Evolutionary conservation across 257 asterid species (phyloP).

Genomic region (Primulina eburnea): DNA sequence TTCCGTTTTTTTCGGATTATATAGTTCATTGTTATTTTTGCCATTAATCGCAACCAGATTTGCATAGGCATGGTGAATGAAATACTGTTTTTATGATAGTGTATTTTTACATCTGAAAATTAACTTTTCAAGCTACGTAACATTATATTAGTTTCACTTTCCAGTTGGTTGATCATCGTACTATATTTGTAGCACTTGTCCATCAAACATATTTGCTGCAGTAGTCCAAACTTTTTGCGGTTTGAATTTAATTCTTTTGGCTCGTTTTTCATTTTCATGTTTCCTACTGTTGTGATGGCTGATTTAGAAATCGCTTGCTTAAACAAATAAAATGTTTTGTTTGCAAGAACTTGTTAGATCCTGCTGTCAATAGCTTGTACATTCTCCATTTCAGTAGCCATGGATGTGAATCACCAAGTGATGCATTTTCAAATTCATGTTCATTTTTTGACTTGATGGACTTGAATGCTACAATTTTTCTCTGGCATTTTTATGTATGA

Average conservation of each 20-base stretch:
- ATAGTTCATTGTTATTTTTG: no score
- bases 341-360: not conserved
- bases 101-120: no score
- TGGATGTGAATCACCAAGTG: not conserved
- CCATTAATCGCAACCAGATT: not conserved
- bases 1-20: not conserved
- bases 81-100: no score
- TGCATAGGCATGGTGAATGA: not conserved
- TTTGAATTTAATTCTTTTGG: conserved; percentile 18
- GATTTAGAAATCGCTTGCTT: not conserved
- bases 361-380: not conserved
- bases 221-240: not conserved
- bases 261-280: conserved; percentile 15
- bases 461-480: not conserved
- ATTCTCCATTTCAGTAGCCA: not conserved
- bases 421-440: not conserved
- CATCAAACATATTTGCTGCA: not conserved
- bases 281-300: not conserved
- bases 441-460: not conserved
- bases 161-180: not conserved
- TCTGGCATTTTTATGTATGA: not conserved
- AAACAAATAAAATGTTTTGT: no score
- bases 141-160: not conserved
- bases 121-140: not conserved
- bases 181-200: not conserved